phyloP scores from a whole-genome alignment of 495 filamentous ascomycete genomes.

The Parathielavia hyrcaniae region DNA sequence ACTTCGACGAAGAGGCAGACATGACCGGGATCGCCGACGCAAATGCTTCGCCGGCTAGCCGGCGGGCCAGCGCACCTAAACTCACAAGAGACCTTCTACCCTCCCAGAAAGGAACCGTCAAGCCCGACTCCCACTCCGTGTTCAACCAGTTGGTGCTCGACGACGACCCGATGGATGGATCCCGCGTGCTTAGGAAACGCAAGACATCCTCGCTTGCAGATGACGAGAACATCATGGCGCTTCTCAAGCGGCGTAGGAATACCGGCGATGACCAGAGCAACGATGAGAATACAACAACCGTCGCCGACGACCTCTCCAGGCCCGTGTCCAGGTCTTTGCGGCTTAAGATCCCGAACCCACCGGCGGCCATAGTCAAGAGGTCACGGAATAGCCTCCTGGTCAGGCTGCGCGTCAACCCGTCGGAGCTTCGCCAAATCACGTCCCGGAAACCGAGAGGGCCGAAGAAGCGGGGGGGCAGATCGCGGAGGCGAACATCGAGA shows the following conservation, averaged over 20 bases:
- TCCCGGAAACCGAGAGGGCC: constrained; percentile 40
- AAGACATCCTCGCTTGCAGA: constrained; percentile 55
- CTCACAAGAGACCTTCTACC: constrained; percentile 71
- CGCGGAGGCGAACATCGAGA: constrained; percentile 18
- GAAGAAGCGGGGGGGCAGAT: constrained; percentile 42
- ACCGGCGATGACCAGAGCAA: constrained; percentile 33
- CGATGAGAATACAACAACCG: constrained; percentile 27
- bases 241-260: constrained; percentile 43
- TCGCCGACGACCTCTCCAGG: constrained; percentile 29
- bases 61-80: constrained; percentile 45
- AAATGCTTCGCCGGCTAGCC: constrained; percentile 29
- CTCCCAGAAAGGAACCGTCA: constrained; percentile 58
- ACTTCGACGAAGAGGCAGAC: constrained; percentile 35
- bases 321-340: constrained; percentile 40
- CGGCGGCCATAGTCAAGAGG: constrained; percentile 35
- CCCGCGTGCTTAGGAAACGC: constrained; percentile 78
- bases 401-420: constrained; percentile 53
- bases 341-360: constrained; percentile 27
- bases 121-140: constrained; percentile 77
- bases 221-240: constrained; percentile 39
- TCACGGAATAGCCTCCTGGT: constrained; percentile 34
- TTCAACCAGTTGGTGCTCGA: constrained; percentile 74
- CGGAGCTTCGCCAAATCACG: constrained; percentile 55
- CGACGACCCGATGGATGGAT: constrained; percentile 79
- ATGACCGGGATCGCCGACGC: constrained; percentile 36